Evolutionary conservation across 2,329 filamentous ascomycete genomes (phyloP).

Genomic region (Diplodia seriata): DNA sequence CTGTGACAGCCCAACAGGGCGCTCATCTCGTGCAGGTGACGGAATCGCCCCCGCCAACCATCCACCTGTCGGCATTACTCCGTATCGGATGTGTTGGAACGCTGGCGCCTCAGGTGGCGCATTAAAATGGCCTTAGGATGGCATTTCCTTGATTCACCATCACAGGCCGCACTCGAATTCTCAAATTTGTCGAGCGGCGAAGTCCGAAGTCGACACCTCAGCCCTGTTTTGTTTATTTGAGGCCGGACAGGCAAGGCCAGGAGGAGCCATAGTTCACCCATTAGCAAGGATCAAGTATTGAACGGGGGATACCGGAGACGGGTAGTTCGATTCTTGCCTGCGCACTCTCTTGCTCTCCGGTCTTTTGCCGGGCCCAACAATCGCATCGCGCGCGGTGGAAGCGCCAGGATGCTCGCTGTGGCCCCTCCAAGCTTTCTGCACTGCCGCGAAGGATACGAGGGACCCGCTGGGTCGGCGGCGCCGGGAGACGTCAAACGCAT

Average conservation of each 20-base stretch:
- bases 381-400: background rate
- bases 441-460: conserved; percentile 8
- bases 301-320: conserved; percentile 11
- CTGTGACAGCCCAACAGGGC: conserved; percentile 28
- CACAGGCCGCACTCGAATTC: conserved; percentile 2
- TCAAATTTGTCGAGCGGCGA: conserved; percentile 11
- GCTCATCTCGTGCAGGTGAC: conserved; percentile 1
- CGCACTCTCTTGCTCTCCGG: background rate
- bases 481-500: background rate
- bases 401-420: background rate
- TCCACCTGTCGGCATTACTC: conserved; percentile 6
- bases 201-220: conserved; percentile 2
- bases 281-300: conserved; percentile 12
- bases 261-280: background rate
- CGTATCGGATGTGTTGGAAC: conserved; percentile 9
- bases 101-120: background rate
- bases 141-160: conserved; percentile 18
- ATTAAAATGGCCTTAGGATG: conserved; percentile 4
- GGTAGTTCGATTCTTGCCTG: background rate
- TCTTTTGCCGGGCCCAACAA: conserved; percentile 2
- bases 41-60: background rate
- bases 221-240: background rate
- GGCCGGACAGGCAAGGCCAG: background rate
- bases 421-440: background rate
- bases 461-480: background rate